Evolutionary conservation across 2,329 filamentous ascomycete species (phyloP).

Genomic region (Ascosphaera apis): DNA sequence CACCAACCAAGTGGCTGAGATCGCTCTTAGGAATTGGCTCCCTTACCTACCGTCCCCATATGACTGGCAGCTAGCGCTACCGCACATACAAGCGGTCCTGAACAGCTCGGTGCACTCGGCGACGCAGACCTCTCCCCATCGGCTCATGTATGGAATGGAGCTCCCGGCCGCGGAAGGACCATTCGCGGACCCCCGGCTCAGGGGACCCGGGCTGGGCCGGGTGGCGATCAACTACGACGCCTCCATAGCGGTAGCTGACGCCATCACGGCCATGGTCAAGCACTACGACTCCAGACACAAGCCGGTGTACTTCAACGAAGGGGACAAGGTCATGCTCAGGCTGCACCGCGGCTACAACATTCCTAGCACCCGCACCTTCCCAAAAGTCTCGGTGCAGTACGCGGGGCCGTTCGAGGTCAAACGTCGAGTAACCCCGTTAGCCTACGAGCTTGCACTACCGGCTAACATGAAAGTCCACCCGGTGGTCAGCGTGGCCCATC

Average conservation of each 20-base stretch:
- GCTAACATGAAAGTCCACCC: neutral
- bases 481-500: neutral
- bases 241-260: neutral
- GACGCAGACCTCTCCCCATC: neutral
- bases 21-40: neutral
- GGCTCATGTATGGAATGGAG: neutral
- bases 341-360: neutral
- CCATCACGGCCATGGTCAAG: neutral
- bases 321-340: neutral
- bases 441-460: neutral
- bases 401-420: neutral
- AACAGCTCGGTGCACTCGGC: neutral
- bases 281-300: neutral
- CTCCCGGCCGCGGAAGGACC: neutral
- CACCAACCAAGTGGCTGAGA: conserved; percentile 1
- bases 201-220: neutral
- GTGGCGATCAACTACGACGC: neutral
- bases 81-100: neutral
- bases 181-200: neutral
- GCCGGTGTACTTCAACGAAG: neutral
- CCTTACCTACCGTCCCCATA: neutral
- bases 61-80: neutral
- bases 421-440: neutral
- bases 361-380: neutral
- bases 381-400: neutral